phyloP scores from a whole-genome alignment of 441 rosid species.

The Rhodomyrtus psidioides region DNA sequence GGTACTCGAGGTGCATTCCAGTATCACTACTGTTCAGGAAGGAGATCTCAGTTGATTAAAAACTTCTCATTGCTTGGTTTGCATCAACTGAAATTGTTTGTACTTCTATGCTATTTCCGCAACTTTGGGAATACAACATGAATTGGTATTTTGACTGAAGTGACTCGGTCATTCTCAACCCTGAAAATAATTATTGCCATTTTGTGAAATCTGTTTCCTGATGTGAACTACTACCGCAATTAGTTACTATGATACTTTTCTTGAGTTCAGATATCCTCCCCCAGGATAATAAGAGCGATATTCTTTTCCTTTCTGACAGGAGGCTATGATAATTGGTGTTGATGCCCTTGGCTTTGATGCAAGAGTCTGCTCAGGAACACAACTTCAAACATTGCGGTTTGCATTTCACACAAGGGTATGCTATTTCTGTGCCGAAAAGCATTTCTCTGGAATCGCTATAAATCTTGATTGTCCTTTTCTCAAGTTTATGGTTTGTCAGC shows the following conservation, averaged over 20 bases:
- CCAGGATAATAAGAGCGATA: background rate
- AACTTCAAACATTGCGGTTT: conserved; percentile 78
- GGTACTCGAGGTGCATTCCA: background rate
- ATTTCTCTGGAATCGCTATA: background rate
- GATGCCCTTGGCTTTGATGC: conserved; percentile 85
- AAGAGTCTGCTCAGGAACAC: conserved; percentile 79
- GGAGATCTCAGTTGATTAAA: background rate
- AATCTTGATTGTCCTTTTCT: background rate
- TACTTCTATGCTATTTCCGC: background rate
- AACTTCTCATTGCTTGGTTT: background rate
- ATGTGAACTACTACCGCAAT: background rate
- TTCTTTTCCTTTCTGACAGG: conserved; percentile 25
- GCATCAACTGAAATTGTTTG: background rate
- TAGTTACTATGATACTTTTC: background rate
- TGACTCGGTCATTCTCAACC: background rate
- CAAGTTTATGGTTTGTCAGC: background rate
- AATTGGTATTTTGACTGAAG: background rate
- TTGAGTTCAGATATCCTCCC: background rate
- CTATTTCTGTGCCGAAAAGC: background rate
- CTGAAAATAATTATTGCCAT: background rate
- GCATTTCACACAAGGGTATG: conserved; percentile 64
- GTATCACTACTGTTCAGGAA: background rate
- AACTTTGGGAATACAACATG: background rate
- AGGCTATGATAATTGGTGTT: conserved; percentile 50
- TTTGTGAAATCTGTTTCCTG: background rate